Conservation (phyloP, 805 yeast genomes). For the Kazachstania martiniae region DNA sequence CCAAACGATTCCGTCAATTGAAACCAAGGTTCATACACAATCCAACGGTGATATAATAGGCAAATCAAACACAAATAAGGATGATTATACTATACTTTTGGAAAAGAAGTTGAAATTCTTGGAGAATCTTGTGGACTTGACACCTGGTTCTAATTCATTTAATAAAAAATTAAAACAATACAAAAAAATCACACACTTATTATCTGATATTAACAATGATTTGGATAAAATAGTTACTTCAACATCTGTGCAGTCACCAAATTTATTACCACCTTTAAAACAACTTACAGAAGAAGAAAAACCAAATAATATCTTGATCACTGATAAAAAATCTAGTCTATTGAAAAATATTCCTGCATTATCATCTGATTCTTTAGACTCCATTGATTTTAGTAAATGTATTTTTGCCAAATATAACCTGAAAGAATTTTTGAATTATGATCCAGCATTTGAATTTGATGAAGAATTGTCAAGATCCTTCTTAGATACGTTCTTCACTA, state of each 20-base stretch:
- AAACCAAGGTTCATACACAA: neutral
- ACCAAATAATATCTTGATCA: neutral
- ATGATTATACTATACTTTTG: slow-evolving; percentile 45
- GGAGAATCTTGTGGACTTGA: slow-evolving; percentile 33
- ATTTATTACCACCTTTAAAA: neutral
- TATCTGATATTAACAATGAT: slow-evolving; percentile 10
- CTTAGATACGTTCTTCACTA: slow-evolving; percentile 43
- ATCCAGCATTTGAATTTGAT: slow-evolving; percentile 44
- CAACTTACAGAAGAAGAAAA: too few species aligned
- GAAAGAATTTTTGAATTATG: slow-evolving; percentile 34
- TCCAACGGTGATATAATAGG: neutral
- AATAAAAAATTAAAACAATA: slow-evolving; percentile 28
- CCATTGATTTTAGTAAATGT: slow-evolving; percentile 31
- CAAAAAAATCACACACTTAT: slow-evolving; percentile 30
- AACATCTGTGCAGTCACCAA: neutral
- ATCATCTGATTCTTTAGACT: slow-evolving; percentile 25
- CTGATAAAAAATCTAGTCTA: neutral
- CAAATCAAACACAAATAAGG: slow-evolving; percentile 25
- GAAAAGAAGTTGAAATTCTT: slow-evolving; percentile 44
- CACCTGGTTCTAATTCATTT: slow-evolving; percentile 18
- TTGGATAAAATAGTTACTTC: slow-evolving; percentile 1
- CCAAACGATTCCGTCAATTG: neutral
- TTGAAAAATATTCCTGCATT: slow-evolving; percentile 12
- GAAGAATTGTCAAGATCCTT: slow-evolving; percentile 39
- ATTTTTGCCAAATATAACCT: slow-evolving; percentile 38